phyloP scores from a whole-genome alignment of 352 stramenopile species.

The Globisporangium camurandrum region DNA sequence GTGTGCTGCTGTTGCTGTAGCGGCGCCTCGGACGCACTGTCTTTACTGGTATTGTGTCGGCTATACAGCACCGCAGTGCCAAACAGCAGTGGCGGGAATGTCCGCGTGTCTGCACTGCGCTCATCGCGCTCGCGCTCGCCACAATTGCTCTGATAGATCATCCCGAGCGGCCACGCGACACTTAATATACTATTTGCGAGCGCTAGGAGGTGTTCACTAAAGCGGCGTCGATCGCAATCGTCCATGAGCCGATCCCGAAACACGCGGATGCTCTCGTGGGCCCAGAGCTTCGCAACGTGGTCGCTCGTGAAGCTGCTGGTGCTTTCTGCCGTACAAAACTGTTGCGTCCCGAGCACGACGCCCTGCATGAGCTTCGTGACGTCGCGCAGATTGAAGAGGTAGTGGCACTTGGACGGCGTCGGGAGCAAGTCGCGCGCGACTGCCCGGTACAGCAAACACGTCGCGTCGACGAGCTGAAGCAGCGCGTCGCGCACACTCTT shows the following conservation, averaged over 20 bases:
- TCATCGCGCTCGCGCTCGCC: not conserved
- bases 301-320: conserved; percentile 22
- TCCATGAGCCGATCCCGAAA: conserved; percentile 91
- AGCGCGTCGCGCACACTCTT: conserved; percentile 53
- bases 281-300: conserved; percentile 74
- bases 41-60: too few relatives aligned
- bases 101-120: not conserved
- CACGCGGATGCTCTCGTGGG: conserved; percentile 87
- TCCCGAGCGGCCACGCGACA: conserved; percentile 47
- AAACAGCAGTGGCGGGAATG: conserved; percentile 9
- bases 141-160: conserved; percentile 24
- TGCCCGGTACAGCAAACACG: conserved; percentile 49
- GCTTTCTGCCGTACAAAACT: conserved; percentile 10
- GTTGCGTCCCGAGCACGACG: conserved; percentile 49
- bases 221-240: conserved; percentile 73
- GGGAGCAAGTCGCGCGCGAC: conserved; percentile 52
- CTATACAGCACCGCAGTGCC: not conserved
- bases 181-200: conserved; percentile 58
- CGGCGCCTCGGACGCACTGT: not conserved
- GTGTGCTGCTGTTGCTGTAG: not conserved
- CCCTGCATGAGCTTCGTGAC: conserved; percentile 76
- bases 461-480: conserved; percentile 46
- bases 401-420: conserved; percentile 77
- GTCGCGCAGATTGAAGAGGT: conserved; percentile 81
- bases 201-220: conserved; percentile 73